Percentiles rank a stretch among this genome's conserved stretches.
These are phyloP conservation scores for Pseudocercospora fuligena DNA, from an alignment of 2,329 filamentous ascomycete species.

Conservation along the genomic window DNA sequence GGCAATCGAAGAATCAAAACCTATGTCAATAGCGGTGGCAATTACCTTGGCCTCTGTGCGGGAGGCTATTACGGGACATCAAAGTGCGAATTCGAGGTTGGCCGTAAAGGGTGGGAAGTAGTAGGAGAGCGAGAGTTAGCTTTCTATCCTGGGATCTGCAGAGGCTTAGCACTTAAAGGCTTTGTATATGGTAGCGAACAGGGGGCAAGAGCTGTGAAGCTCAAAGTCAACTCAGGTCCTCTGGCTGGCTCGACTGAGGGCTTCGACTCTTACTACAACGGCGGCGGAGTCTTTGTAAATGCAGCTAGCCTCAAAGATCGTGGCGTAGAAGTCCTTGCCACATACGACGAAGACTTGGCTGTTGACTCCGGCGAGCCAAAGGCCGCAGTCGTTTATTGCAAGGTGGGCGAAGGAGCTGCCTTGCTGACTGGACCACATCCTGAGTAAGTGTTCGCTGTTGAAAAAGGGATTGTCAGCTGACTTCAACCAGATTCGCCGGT, in stretches of 20 bases:
- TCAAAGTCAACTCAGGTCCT: conserved; percentile 66
- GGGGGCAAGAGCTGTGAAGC: conserved; percentile 73
- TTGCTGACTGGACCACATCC: conserved; percentile 89
- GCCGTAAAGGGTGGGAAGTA: conserved; percentile 79
- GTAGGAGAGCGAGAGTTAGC: conserved; percentile 81
- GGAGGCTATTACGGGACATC: conserved; percentile 88
- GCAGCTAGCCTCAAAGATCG: conserved; percentile 64
- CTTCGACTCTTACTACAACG: conserved; percentile 88
- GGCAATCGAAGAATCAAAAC: conserved; percentile 84
- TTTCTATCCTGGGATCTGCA: conserved; percentile 86
- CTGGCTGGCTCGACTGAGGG: conserved; percentile 61
- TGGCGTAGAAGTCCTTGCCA: conserved; percentile 81
- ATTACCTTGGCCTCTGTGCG: conserved; percentile 90
- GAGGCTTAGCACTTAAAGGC: conserved; percentile 84
- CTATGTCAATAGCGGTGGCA: conserved; percentile 83
- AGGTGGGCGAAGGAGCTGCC: conserved; percentile 77
- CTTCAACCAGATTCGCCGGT: conserved; percentile 71
- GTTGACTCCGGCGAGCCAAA: conserved; percentile 75
- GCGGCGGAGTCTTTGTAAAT: conserved; percentile 90
- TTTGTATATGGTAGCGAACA: conserved; percentile 90
- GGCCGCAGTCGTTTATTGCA: conserved; percentile 83
- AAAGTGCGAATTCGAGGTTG: conserved; percentile 89
- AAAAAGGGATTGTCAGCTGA: conserved; percentile 17
- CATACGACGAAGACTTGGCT: conserved; percentile 73
- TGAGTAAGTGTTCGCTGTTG: conserved; percentile 65